Base-by-base conservation (phyloP, 2,329 filamentous ascomycete species). In the Venturia nashicola region DNA sequence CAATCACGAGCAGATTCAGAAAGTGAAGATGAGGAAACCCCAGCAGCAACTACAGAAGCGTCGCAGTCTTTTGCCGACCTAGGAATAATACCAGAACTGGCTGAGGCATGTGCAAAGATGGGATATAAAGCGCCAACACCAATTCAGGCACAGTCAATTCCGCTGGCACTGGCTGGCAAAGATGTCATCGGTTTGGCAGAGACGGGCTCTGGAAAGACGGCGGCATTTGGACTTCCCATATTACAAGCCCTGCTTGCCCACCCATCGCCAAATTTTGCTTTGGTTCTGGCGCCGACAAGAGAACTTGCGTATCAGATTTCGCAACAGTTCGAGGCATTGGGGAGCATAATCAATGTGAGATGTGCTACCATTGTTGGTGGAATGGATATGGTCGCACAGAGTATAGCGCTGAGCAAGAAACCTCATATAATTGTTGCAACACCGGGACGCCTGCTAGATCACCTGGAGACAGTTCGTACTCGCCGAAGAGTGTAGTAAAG, bases 181-280 rank as follows among this genome's bases (percentile, higher is more conserved):
- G 94, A 97, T 74, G 80, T 97, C 42, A 96, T 99, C 69, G 94
- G 92, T 51, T 82, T 97, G 61, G 94, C 94, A 40, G 93, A 99
- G 76, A 99, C 94, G 0, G 94, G 94, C 69, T 91, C 87, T 72
- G 94, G 94, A 76, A 99, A 97, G 79, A 97, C 94, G 0, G 93
- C 91, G 7, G 92, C 94, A 0, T 99, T 97, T 73, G 91, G 91
- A 0, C 80, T 99, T 16, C 46, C 60, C 34, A 42, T 34, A 61
- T 66, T 59, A 65, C 60, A 66, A 61, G 86, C 89, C 2, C 83
- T 99, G 1, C 88, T 97, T 77, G 89, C 94, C 64, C 90, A 91
- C 70, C 92, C 92, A 0, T 89, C 91, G 69, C 81, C 90, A 2
- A 79, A 96, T 59, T 97, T 94, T 71, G 89, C 88, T n/a, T 85